Conservation (phyloP, 352 stramenopile genomes). For the Globisporangium cederbergense region DNA sequence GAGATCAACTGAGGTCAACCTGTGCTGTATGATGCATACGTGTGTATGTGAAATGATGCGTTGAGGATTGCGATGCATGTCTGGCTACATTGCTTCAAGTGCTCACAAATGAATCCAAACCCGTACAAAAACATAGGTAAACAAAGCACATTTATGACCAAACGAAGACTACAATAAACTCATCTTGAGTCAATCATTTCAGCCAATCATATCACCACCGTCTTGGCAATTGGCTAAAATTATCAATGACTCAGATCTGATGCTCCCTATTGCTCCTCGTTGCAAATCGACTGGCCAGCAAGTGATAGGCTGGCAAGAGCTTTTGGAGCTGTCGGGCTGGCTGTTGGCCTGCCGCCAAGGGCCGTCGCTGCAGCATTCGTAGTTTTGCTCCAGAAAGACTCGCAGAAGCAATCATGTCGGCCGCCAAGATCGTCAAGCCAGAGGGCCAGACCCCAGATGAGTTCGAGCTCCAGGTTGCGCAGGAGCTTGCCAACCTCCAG, state of each 20-base stretch:
- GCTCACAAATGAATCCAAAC: too few relatives aligned
- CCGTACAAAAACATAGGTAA: too few relatives aligned
- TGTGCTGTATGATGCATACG: too few relatives aligned
- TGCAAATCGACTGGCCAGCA: constrained; percentile 6
- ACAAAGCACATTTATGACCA: too few relatives aligned
- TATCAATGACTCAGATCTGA: not conserved
- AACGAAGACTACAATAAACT: too few relatives aligned
- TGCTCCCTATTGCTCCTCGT: not conserved
- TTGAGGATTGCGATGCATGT: too few relatives aligned
- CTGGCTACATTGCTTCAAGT: too few relatives aligned
- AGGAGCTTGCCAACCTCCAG: constrained; percentile 88
- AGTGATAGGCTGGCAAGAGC: not conserved
- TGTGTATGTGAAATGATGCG: too few relatives aligned
- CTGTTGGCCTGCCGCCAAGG: not conserved
- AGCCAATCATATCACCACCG: too few relatives aligned
- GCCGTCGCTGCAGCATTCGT: constrained; percentile 16
- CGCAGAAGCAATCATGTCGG: constrained; percentile 50
- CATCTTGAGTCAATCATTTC: too few relatives aligned
- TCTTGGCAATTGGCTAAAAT: too few relatives aligned
- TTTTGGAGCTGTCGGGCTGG: not conserved
- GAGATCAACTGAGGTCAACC: too few relatives aligned
- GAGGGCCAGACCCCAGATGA: constrained; percentile 82
- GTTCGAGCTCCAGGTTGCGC: constrained; percentile 86
- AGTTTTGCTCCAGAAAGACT: constrained; percentile 50
- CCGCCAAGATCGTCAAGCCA: constrained; percentile 84